These are phyloP conservation scores for Elaeagnus macrophylla DNA, from an alignment of 306 rosid genomes.

Conservation along the genomic window DNA sequence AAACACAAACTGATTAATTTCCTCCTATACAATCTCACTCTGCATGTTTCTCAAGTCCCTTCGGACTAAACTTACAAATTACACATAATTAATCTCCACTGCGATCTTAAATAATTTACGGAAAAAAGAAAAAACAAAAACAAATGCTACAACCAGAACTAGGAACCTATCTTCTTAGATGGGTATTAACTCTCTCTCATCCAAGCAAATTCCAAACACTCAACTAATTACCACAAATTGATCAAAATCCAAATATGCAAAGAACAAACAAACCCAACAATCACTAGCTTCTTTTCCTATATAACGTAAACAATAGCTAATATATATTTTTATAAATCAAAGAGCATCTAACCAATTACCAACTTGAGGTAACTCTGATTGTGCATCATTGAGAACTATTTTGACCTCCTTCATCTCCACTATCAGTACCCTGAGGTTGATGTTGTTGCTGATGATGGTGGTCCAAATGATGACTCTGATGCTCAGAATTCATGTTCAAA, in stretches of 20 bases:
- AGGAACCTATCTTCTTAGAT: slow-evolving; percentile 20
- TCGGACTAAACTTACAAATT: slow-evolving; percentile 55
- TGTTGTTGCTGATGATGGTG: slow-evolving; percentile 35
- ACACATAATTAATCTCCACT: slow-evolving; percentile 25
- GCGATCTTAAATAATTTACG: slow-evolving; percentile 23
- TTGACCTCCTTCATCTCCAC: slow-evolving; percentile 66
- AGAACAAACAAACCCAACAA: slow-evolving; percentile 30
- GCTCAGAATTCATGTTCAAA: slow-evolving; percentile 54
- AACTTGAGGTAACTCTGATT: not conserved
- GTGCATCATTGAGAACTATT: slow-evolving; percentile 44
- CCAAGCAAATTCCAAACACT: slow-evolving; percentile 24
- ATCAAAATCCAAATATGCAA: slow-evolving; percentile 40
- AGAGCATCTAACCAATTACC: slow-evolving; percentile 37
- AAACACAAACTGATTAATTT: slow-evolving; percentile 32
- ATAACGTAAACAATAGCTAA: slow-evolving; percentile 11
- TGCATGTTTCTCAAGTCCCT: slow-evolving; percentile 41
- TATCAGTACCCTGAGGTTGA: slow-evolving; percentile 33
- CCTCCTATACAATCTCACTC: slow-evolving; percentile 79
- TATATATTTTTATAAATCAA: slow-evolving; percentile 12
- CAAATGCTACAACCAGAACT: slow-evolving; percentile 14
- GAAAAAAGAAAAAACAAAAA: not conserved
- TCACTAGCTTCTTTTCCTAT: slow-evolving; percentile 20
- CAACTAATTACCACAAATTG: slow-evolving; percentile 23
- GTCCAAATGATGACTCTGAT: slow-evolving; percentile 37
- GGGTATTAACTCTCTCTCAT: slow-evolving; percentile 7